A percentile compares a stretch with the other conserved stretches of the same genome.
phyloP scores from a whole-genome alignment of 2,329 filamentous ascomycete genomes.

The Penicillium glabrum region DNA sequence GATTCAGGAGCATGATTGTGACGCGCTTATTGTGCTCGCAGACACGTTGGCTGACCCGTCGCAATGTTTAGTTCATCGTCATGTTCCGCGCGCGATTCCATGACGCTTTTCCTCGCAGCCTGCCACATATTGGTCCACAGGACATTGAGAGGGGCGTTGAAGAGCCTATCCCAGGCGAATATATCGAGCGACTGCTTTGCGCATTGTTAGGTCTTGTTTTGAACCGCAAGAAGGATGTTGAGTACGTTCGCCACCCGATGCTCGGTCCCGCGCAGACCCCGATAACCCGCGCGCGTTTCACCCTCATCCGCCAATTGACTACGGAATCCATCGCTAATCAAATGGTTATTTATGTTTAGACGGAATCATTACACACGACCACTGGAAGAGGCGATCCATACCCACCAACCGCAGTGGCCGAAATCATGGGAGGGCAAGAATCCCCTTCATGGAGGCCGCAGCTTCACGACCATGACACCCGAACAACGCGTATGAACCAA shows the following conservation, averaged over 20 bases:
- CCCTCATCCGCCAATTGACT: slow-evolving; percentile 4
- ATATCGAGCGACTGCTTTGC: slow-evolving; percentile 85
- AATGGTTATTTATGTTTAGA: slow-evolving; percentile 50
- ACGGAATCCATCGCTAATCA: slow-evolving; percentile 29
- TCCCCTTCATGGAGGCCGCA: slow-evolving; percentile 75
- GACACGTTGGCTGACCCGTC: slow-evolving; percentile 36
- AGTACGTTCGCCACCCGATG: slow-evolving; percentile 63
- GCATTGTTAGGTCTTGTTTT: slow-evolving; percentile 82
- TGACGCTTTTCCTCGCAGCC: slow-evolving; percentile 82
- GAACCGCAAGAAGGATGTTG: slow-evolving; percentile 97
- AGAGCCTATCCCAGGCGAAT: slow-evolving; percentile 74
- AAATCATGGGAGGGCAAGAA: slow-evolving; percentile 78
- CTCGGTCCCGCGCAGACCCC: slow-evolving; percentile 11
- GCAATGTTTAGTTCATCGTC: slow-evolving; percentile 75
- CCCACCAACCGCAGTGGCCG: slow-evolving; percentile 87
- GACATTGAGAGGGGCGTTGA: slow-evolving; percentile 87
- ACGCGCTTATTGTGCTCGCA: slow-evolving; percentile 29
- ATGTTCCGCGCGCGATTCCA: slow-evolving; percentile 96
- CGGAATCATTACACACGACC: slow-evolving; percentile 90
- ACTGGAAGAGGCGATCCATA: slow-evolving; percentile 85
- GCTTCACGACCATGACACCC: slow-evolving; percentile 79
- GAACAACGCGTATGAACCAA: slow-evolving; percentile 69
- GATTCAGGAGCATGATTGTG: slow-evolving; percentile 10
- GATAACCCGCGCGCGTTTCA: slow-evolving; percentile 9
- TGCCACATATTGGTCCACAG: slow-evolving; percentile 88